These are phyloP conservation scores for Ophiostoma ulmi DNA, from an alignment of 2,329 filamentous ascomycete genomes.

Conservation along the genomic window DNA sequence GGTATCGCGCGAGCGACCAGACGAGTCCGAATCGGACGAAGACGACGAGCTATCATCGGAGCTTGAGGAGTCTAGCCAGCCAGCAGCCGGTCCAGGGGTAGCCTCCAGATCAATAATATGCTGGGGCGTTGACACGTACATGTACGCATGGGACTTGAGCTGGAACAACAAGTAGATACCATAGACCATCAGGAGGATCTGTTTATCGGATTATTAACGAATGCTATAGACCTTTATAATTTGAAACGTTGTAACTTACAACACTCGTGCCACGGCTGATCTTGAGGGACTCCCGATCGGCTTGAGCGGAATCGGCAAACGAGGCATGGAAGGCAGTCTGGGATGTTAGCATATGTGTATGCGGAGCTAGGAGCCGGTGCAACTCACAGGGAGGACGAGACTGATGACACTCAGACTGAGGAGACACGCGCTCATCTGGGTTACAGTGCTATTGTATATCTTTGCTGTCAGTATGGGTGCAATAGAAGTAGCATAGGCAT, in stretches of 20 bases:
- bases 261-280: conserved; percentile 88
- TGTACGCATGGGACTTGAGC: conserved; percentile 84
- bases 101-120: conserved; percentile 89
- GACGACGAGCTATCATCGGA: conserved; percentile 33
- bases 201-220: background rate
- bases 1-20: conserved; percentile 42
- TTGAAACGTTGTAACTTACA: conserved; percentile 44
- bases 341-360: background rate
- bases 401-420: conserved; percentile 87
- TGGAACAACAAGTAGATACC: conserved; percentile 81
- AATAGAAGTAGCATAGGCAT: background rate
- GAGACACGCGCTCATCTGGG: conserved; percentile 91
- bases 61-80: conserved; percentile 68
- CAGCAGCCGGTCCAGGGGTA: conserved; percentile 75
- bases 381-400: conserved; percentile 68
- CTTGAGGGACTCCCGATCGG: conserved; percentile 68
- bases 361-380: conserved; percentile 23
- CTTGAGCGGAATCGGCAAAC: conserved; percentile 57
- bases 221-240: background rate
- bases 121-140: conserved; percentile 89
- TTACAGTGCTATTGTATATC: conserved; percentile 93
- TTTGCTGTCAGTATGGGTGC: conserved; percentile 31
- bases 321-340: conserved; percentile 89
- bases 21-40: conserved; percentile 57
- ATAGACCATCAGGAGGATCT: conserved; percentile 77